phyloP scores from a whole-genome alignment of 495 filamentous ascomycete genomes.

The Aspergillus haitiensis region DNA sequence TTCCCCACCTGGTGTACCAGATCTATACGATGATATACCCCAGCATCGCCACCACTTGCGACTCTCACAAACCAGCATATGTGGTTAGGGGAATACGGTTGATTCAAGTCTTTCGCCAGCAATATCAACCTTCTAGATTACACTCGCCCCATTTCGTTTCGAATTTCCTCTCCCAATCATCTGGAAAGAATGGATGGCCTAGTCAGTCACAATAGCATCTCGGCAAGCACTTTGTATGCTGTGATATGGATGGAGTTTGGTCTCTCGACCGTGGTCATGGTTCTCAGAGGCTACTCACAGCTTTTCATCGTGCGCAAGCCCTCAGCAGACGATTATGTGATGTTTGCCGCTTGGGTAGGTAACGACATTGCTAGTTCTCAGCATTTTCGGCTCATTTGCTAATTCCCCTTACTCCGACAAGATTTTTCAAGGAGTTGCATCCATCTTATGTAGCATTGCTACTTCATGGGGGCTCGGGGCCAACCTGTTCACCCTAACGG shows the following conservation, averaged over 20 bases:
- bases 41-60: no score
- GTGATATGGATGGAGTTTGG: conserved; percentile 11
- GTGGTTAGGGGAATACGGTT: not conserved
- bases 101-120: not conserved
- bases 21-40: no score
- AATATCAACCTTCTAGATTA: not conserved
- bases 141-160: not conserved
- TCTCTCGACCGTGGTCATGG: conserved; percentile 10
- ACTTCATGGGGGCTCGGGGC: conserved; percentile 4
- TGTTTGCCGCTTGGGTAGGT: conserved; percentile 10
- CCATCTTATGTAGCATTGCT: not conserved
- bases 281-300: conserved; percentile 8
- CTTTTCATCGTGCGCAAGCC: conserved; percentile 6
- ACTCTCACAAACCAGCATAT: no score
- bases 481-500: not conserved
- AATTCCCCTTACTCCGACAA: no score
- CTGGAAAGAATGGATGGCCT: not conserved
- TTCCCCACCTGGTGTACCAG: no score
- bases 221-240: not conserved
- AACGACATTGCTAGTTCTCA: no score
- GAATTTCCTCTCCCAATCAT: not conserved
- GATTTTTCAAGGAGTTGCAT: conserved; percentile 8
- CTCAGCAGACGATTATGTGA: conserved; percentile 4
- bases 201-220: not conserved
- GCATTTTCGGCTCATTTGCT: no score